Evolutionary conservation across 2,329 filamentous ascomycete genomes (phyloP), one percentile per base, ranked within the genome.

Genomic region (Fusarium paranaense): DNA sequence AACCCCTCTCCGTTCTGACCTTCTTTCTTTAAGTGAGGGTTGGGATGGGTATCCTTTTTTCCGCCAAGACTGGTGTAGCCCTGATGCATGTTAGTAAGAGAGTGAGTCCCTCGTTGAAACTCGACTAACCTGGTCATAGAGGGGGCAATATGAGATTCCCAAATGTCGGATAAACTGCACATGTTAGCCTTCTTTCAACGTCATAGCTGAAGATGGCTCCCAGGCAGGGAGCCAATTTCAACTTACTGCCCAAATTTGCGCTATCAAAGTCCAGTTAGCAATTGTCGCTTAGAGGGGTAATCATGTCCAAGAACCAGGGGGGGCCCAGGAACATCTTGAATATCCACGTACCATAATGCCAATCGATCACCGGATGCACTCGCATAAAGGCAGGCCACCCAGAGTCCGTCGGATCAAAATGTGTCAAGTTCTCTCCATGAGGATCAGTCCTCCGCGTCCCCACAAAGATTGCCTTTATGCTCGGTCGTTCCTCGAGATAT

Each of bases 31-130:
- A 74, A 40, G 79, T 81, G 27, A 76, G 97, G 97, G 80, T 99
- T 99, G 0, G 95, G 95, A 73, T 93, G 90, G 3, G 97, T 99
- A 83, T 99, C 95, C 65, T 91, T 92, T 27, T 91, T 95, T 4
- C 97, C 96, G 22, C 97, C 97, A n/a, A 99, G 87, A 73, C 93
- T 96, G 4, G 97, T 98, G 83, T 97, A 98, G 11, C 96, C 96
- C 56, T 74, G 37, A 30, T 32, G 2, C 2, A 16, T 32, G 37
- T 63, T 9, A 63, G 47, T n/a, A 1, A 56, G 40, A 25, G 20
- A n/a, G 4, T 25, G 13, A 22, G 7, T 10, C n/a, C 13, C 47
- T 63, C 4, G 10, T 47, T n/a, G 18, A 18, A 40, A 14, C 5
- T 22, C 6, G 5, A 54, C 35, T 37, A 6, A 64, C 62, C 75